These are phyloP conservation scores for Xylaria grammica DNA, from an alignment of 495 filamentous ascomycete genomes.

Conservation along the genomic window DNA sequence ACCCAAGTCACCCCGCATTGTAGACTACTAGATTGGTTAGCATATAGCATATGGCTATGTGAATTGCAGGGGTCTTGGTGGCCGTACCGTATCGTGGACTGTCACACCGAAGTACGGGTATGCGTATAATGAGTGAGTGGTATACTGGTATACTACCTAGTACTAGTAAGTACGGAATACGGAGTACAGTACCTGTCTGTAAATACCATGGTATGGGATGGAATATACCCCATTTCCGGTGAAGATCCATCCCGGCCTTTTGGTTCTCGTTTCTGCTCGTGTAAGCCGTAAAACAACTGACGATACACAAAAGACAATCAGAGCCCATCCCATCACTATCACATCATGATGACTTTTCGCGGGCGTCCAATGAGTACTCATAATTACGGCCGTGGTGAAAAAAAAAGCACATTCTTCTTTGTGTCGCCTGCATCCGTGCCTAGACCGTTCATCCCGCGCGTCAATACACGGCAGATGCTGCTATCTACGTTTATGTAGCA, in stretches of 20 bases:
- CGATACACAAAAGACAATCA: neutral
- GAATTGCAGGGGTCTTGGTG: no score
- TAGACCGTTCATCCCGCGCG: slow-evolving; percentile 10
- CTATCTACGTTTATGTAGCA: slow-evolving; percentile 10
- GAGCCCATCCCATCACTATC: neutral
- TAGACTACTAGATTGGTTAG: no score
- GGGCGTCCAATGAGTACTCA: slow-evolving; percentile 6
- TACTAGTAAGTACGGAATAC: neutral
- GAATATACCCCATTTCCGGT: neutral
- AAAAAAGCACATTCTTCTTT: neutral
- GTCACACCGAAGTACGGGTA: no score
- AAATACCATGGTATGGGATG: no score
- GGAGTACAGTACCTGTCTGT: slow-evolving; percentile 11
- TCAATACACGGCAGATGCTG: slow-evolving; percentile 11
- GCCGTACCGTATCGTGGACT: no score
- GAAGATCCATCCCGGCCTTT: neutral
- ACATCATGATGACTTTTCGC: no score
- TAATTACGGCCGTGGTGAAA: neutral
- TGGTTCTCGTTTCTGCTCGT: slow-evolving; percentile 3
- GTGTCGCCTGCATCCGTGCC: slow-evolving; percentile 6
- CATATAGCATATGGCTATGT: no score
- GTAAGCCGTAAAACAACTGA: no score
- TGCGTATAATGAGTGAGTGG: no score
- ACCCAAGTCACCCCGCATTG: no score
- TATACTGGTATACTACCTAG: no score